Conservation (phyloP, 2,329 filamentous ascomycete genomes). For the Pestalotiopsis sp. region DNA sequence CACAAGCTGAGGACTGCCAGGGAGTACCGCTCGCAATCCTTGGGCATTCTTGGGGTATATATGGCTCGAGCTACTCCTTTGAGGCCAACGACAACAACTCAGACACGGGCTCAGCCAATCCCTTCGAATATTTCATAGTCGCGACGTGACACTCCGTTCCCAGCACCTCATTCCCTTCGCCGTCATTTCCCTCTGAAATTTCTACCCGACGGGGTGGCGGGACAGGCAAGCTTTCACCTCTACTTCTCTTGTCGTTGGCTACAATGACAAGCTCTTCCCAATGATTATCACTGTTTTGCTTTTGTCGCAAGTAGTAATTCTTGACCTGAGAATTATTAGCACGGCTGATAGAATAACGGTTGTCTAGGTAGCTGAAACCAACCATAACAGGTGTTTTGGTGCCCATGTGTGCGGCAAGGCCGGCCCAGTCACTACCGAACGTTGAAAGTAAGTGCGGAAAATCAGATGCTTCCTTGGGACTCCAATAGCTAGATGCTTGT, state of each 20-base stretch:
- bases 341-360: background rate
- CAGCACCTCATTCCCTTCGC: no score
- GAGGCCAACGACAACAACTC: no score
- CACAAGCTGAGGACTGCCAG: no score
- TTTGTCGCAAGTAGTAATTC: constrained; percentile 68
- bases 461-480: constrained; percentile 77
- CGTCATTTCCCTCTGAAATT: no score
- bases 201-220: no score
- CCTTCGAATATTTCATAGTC: no score
- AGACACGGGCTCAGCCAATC: no score
- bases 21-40: no score
- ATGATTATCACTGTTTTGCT: constrained; percentile 63
- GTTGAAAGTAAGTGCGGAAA: constrained; percentile 73
- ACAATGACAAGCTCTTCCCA: constrained; percentile 63
- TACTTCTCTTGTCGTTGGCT: constrained; percentile 57
- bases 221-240: constrained; percentile 59
- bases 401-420: constrained; percentile 77
- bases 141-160: no score
- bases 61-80: no score
- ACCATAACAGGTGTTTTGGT: constrained; percentile 91
- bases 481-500: constrained; percentile 71
- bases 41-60: no score
- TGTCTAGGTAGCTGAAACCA: constrained; percentile 31
- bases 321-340: constrained; percentile 56
- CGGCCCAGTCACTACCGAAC: constrained; percentile 79